Conservation (phyloP, 148 eudicot species). For the Chenopodium suecicum region DNA sequence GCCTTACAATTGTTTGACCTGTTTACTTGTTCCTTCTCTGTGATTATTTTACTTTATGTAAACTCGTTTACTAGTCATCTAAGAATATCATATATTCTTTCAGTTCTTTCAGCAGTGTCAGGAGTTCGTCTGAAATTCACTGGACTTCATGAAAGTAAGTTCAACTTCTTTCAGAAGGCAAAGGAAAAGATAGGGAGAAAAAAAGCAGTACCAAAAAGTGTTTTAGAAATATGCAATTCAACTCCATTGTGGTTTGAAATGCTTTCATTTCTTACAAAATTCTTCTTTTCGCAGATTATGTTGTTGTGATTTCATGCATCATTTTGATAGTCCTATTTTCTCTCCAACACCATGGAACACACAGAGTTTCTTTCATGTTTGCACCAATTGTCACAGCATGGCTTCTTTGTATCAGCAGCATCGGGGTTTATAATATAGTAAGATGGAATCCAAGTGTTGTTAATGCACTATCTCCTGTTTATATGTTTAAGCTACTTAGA, state of each 20-base stretch:
- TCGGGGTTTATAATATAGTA: constrained; percentile 57
- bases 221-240: neutral
- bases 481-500: constrained; percentile 57
- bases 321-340: constrained; percentile 58
- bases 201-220: neutral
- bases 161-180: neutral
- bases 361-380: constrained; percentile 64
- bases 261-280: neutral
- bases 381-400: constrained; percentile 68
- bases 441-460: constrained; percentile 54
- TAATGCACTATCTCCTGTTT: constrained; percentile 60
- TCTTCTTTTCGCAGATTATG: constrained; percentile 43
- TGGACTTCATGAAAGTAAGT: constrained; percentile 63
- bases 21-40: neutral
- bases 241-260: neutral
- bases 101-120: constrained; percentile 69
- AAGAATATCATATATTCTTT: constrained; percentile 2
- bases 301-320: constrained; percentile 47
- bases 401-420: constrained; percentile 62
- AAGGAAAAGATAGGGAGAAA: no score
- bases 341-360: constrained; percentile 69
- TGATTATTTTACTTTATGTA: no score
- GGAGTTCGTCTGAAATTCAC: constrained; percentile 47
- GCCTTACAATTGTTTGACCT: neutral
- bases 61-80: neutral